Conservation (phyloP, 345 rosid species). For the Salix suchowensis region DNA sequence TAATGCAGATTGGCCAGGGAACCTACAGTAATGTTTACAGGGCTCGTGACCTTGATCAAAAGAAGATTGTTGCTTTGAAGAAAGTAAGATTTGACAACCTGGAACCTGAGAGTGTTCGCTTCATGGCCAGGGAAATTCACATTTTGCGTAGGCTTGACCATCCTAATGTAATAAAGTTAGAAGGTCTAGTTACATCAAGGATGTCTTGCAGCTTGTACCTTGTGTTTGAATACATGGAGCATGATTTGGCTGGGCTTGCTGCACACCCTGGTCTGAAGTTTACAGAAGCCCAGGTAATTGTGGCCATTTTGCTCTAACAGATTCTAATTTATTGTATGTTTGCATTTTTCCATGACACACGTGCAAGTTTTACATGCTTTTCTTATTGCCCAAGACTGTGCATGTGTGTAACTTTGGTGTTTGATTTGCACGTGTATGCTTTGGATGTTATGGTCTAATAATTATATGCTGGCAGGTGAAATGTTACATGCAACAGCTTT, state of each 20-base stretch:
- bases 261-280: conserved; percentile 84
- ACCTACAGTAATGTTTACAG: conserved; percentile 95
- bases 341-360: background rate
- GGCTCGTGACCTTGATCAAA: conserved; percentile 91
- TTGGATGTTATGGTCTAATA: background rate
- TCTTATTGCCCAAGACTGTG: background rate
- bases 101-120: conserved; percentile 94
- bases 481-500: conserved; percentile 88
- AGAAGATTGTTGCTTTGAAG: conserved; percentile 91
- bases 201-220: conserved; percentile 99
- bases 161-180: conserved; percentile 86
- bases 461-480: conserved; percentile 57
- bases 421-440: background rate
- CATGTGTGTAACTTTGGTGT: background rate
- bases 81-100: conserved; percentile 93
- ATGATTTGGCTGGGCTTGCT: conserved; percentile 94
- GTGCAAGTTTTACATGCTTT: background rate
- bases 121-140: conserved; percentile 97
- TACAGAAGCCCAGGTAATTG: conserved; percentile 78
- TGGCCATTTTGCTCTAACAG: background rate
- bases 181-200: conserved; percentile 97
- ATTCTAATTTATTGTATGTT: background rate
- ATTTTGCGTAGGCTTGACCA: conserved; percentile 92
- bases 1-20: conserved; percentile 95
- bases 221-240: conserved; percentile 99